phyloP scores from a whole-genome alignment of 2,329 filamentous ascomycete species.

The Phaeosphaeria sp. region DNA sequence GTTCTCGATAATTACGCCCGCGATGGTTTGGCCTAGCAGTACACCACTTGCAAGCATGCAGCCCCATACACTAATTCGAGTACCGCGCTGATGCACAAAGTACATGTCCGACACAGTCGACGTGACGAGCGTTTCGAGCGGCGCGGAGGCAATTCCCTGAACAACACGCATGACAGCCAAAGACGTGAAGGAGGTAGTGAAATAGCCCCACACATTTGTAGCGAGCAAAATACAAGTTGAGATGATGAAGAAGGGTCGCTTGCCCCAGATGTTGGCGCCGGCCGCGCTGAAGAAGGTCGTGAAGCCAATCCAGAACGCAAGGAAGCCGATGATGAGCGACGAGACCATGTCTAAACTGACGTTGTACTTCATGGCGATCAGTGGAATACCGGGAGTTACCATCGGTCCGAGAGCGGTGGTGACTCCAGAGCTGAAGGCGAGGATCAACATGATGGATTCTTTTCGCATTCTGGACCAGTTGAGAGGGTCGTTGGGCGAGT shows the following conservation, averaged over 20 bases:
- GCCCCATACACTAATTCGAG: conserved; percentile 78
- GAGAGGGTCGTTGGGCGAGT: conserved; percentile 88
- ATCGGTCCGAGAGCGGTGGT: conserved; percentile 49
- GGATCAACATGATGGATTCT: conserved; percentile 41
- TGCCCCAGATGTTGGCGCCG: conserved; percentile 48
- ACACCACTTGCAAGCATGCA: conserved; percentile 46
- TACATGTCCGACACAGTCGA: conserved; percentile 89
- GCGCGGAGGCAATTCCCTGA: conserved; percentile 85
- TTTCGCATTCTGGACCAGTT: conserved; percentile 41
- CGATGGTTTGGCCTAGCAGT: conserved; percentile 53
- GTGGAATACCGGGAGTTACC: conserved; percentile 48
- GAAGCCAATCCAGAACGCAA: conserved; percentile 47
- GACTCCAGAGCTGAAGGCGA: conserved; percentile 43
- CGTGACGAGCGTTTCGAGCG: conserved; percentile 89
- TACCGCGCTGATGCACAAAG: conserved; percentile 84
- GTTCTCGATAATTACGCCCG: conserved; percentile 50
- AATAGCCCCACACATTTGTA: conserved; percentile 51
- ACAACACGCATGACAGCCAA: conserved; percentile 68
- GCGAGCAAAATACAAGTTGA: conserved; percentile 44
- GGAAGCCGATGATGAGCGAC: conserved; percentile 48
- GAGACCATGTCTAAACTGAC: conserved; percentile 49
- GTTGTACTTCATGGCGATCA: conserved; percentile 44
- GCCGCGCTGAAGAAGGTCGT: conserved; percentile 53
- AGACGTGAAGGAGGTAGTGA: conserved; percentile 47
- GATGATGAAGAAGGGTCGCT: conserved; percentile 47